Evolutionary conservation across 331 rosid genomes (phyloP).

Genomic region (Malus hybrid): DNA sequence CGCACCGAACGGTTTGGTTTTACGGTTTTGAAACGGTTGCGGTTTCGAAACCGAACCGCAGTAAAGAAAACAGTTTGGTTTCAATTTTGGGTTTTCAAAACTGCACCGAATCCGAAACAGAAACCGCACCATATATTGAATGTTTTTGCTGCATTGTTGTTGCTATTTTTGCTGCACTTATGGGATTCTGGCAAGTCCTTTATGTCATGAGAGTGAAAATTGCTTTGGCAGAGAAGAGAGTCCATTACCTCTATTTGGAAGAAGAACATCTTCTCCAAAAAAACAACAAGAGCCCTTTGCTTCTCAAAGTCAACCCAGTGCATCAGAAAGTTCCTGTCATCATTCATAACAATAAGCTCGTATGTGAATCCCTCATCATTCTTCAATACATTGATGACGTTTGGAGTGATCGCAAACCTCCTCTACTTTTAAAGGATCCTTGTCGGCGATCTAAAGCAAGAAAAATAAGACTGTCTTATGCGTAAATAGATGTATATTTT

Average conservation of each 20-base stretch:
- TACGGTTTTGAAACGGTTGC: no score
- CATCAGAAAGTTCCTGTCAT: slow-evolving; percentile 6
- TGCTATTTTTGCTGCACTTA: background rate
- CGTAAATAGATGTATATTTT: no score
- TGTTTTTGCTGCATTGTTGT: no score
- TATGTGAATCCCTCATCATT: slow-evolving; percentile 10
- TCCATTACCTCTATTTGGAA: slow-evolving; percentile 4
- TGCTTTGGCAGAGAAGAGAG: slow-evolving; percentile 14
- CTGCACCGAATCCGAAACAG: no score
- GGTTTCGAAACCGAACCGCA: no score
- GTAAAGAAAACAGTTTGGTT: no score
- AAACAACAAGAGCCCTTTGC: background rate
- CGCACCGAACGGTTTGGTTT: no score
- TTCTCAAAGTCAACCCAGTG: slow-evolving; percentile 5
- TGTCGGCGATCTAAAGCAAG: background rate
- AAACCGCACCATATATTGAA: no score
- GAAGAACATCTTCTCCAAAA: background rate
- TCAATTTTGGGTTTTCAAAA: no score
- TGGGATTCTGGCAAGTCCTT: slow-evolving; percentile 16
- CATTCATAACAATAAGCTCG: background rate
- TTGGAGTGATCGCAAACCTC: background rate
- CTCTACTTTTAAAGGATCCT: background rate
- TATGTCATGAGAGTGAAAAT: slow-evolving; percentile 16
- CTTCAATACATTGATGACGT: slow-evolving; percentile 4
- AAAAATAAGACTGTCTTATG: no score